phyloP scores from a whole-genome alignment of 192 early-diverging fungal species.

The Backusella mclennaniae region DNA sequence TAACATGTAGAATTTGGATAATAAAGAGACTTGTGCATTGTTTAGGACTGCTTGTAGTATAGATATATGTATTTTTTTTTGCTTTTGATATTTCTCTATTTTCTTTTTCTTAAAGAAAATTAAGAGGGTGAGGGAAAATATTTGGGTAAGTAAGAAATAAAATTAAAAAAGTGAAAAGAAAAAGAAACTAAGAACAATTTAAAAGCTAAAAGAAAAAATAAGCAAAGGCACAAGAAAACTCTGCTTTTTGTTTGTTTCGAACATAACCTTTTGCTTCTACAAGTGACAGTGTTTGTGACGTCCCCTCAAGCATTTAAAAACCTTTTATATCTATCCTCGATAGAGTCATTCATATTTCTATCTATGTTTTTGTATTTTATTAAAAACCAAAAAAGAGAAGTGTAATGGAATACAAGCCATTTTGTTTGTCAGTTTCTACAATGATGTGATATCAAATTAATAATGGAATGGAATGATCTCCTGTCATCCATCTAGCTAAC shows the following conservation, averaged over 20 bases:
- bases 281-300: conserved; percentile 7
- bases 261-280: background rate
- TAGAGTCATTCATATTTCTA: background rate
- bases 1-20: background rate
- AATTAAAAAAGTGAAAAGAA: background rate
- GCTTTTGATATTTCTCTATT: background rate
- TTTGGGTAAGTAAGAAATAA: background rate
- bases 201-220: background rate
- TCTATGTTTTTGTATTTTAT: background rate
- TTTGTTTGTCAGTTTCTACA: background rate
- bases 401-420: background rate
- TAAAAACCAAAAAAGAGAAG: background rate
- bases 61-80: background rate
- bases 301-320: background rate
- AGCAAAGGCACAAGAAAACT: background rate
- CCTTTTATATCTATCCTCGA: background rate
- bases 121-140: background rate
- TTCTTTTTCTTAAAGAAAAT: background rate
- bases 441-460: background rate
- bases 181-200: background rate
- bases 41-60: background rate
- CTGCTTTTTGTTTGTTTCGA: conserved; percentile 8
- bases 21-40: background rate
- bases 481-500: background rate
- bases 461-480: background rate